Percentiles rank a stretch among this genome's conserved stretches.
Evolutionary conservation across 1,139 yeast genomes (phyloP).

Genomic region (Oligophagozyma castellii): DNA sequence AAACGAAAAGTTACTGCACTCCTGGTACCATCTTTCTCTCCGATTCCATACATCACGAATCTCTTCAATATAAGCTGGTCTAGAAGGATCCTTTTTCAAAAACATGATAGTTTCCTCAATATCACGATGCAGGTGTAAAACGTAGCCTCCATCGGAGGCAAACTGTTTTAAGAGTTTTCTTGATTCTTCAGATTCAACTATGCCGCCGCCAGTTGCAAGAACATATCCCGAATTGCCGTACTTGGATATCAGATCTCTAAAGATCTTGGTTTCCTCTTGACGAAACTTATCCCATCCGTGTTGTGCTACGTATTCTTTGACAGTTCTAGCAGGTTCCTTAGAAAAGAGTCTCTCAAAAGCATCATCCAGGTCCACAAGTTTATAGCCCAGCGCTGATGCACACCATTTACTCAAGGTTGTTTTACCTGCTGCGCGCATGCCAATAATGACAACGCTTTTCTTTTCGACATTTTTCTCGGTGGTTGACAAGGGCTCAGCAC

Average conservation of each 20-base stretch:
- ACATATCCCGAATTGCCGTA: constrained; percentile 45
- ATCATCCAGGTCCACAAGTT: constrained; percentile 65
- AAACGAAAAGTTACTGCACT: constrained; percentile 67
- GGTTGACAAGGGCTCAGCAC: constrained; percentile 37
- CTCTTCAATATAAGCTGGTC: constrained; percentile 80
- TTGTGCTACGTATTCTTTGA: constrained; percentile 51
- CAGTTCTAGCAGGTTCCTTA: constrained; percentile 35
- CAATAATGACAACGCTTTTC: constrained; percentile 65
- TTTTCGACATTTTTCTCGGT: constrained; percentile 9
- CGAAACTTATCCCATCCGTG: constrained; percentile 87
- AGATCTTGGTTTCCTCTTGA: constrained; percentile 44
- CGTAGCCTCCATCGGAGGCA: constrained; percentile 43
- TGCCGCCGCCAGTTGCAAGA: constrained; percentile 93
- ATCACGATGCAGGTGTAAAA: constrained; percentile 81
- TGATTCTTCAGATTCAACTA: constrained; percentile 67
- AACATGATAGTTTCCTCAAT: constrained; percentile 67
- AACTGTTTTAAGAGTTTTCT: constrained; percentile 48
- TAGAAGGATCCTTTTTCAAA: constrained; percentile 58
- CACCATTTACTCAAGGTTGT: constrained; percentile 76
- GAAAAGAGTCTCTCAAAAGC: constrained; percentile 42
- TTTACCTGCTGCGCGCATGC: constrained; percentile 99
- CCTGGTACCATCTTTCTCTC: constrained; percentile 68
- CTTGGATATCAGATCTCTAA: constrained; percentile 36
- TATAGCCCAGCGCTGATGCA: constrained; percentile 57
- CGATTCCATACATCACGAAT: constrained; percentile 71